Conservation (phyloP, 1,284 basidiomycete species). For the Microbotryum silenes-acaulis region DNA sequence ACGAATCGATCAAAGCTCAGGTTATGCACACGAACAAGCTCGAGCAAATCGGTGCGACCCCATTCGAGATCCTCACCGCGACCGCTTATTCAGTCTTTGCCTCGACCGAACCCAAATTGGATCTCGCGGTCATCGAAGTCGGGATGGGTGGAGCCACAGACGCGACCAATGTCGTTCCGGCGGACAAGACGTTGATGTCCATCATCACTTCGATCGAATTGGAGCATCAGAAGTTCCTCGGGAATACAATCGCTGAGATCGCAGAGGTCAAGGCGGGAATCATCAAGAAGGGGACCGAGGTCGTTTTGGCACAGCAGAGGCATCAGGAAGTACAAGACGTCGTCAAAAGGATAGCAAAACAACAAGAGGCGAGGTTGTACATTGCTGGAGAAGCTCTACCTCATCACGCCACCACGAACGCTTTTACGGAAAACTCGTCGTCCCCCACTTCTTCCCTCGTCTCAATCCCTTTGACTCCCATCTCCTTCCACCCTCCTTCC, state of each 20-base stretch:
- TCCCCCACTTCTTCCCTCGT: conserved; percentile 4
- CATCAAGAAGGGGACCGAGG: conserved; percentile 57
- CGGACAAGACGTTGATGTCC: conserved; percentile 63
- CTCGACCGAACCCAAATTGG: conserved; percentile 48
- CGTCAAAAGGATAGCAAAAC: conserved; percentile 44
- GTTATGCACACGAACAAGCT: conserved; percentile 45
- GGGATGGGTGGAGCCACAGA: conserved; percentile 90
- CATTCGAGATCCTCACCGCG: conserved; percentile 77
- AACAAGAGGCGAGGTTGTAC: conserved; percentile 33
- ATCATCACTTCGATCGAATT: conserved; percentile 78
- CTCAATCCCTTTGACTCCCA: neutral
- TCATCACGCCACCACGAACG: too few species aligned
- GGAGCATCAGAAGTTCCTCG: conserved; percentile 87
- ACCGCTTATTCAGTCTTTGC: conserved; percentile 70
- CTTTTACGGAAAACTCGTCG: conserved; percentile 20
- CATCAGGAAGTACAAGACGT: conserved; percentile 50
- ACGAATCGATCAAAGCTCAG: conserved; percentile 47
- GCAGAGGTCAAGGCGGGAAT: conserved; percentile 80
- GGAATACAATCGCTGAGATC: conserved; percentile 65
- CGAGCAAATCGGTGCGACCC: conserved; percentile 49
- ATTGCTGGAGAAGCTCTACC: conserved; percentile 10
- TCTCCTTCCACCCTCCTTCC: neutral
- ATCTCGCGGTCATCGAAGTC: conserved; percentile 83
- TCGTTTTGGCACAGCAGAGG: conserved; percentile 65
- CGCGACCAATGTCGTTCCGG: conserved; percentile 82